A percentile compares a stretch with the other conserved stretches of the same genome.
Evolutionary conservation across 2,329 filamentous ascomycete genomes (phyloP).

Genomic region (Sporothrix curviconia): DNA sequence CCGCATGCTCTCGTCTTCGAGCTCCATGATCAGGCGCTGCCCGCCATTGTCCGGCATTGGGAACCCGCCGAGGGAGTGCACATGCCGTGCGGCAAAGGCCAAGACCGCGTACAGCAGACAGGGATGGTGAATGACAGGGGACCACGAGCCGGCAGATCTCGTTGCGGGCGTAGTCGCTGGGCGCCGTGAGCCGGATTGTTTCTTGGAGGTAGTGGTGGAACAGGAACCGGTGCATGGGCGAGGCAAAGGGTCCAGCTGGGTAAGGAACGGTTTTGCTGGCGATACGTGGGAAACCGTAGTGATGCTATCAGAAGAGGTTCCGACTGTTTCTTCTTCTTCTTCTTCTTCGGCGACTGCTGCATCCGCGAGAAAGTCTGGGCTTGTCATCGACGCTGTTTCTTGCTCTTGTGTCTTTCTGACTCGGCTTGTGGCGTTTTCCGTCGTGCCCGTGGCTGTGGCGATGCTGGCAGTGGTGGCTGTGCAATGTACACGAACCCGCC

Average conservation of each 20-base stretch:
- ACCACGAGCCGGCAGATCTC: slow-evolving; percentile 15
- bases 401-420: too few relatives aligned
- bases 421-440: too few relatives aligned
- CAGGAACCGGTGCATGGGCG: slow-evolving; percentile 10
- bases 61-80: slow-evolving; percentile 1
- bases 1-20: slow-evolving; percentile 14
- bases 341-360: too few relatives aligned
- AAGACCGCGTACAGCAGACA: slow-evolving; percentile 12
- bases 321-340: too few relatives aligned
- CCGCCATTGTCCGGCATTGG: not conserved
- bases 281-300: not conserved
- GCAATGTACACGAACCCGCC: slow-evolving; percentile 10
- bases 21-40: not conserved
- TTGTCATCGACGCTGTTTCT: too few relatives aligned
- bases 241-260: not conserved
- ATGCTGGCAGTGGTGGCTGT: not conserved
- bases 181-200: slow-evolving; percentile 16
- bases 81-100: slow-evolving; percentile 13
- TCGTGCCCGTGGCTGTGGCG: not conserved
- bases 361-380: too few relatives aligned
- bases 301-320: too few relatives aligned
- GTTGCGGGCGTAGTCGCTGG: slow-evolving; percentile 13
- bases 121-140: slow-evolving; percentile 11
- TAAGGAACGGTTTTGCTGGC: not conserved
- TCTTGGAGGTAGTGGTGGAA: slow-evolving; percentile 16